phyloP scores from a whole-genome alignment of 1,284 basidiomycete genomes.

The Paramarasmius palmivorus region DNA sequence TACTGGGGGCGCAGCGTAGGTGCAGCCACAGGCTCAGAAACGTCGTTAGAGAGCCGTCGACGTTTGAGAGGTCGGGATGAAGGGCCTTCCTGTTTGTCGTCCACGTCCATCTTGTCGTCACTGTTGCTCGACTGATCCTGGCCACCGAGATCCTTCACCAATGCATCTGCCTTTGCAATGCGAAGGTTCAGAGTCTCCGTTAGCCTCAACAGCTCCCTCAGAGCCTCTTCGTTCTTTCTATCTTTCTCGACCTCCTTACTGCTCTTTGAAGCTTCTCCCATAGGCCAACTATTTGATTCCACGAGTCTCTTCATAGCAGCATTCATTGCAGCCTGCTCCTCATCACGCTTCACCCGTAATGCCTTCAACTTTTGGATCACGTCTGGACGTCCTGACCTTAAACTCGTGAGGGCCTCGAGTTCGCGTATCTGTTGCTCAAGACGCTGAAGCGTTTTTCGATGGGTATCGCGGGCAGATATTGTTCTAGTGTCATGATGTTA shows the following conservation, averaged over 20 bases:
- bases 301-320: not conserved
- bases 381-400: not conserved
- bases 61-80: slow-evolving; percentile 37
- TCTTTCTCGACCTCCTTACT: not conserved
- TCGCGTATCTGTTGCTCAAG: not conserved
- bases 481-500: not conserved
- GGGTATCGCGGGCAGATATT: not conserved
- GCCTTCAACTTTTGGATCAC: not conserved
- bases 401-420: not conserved
- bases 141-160: not conserved
- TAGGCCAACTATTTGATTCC: slow-evolving; percentile 8
- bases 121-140: not conserved
- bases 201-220: not conserved
- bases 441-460: not conserved
- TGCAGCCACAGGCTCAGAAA: slow-evolving; percentile 14
- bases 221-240: not conserved
- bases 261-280: not conserved
- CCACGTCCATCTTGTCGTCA: not conserved
- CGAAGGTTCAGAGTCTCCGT: not conserved
- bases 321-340: not conserved
- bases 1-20: no score
- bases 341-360: not conserved
- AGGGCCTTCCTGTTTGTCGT: slow-evolving; percentile 18
- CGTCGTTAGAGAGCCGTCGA: slow-evolving; percentile 31
- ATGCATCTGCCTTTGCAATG: slow-evolving; percentile 1